A percentile compares a stretch with the other conserved stretches of the same genome.
Conservation (phyloP, 83 land plant genomes). For the Thuja plicata region DNA sequence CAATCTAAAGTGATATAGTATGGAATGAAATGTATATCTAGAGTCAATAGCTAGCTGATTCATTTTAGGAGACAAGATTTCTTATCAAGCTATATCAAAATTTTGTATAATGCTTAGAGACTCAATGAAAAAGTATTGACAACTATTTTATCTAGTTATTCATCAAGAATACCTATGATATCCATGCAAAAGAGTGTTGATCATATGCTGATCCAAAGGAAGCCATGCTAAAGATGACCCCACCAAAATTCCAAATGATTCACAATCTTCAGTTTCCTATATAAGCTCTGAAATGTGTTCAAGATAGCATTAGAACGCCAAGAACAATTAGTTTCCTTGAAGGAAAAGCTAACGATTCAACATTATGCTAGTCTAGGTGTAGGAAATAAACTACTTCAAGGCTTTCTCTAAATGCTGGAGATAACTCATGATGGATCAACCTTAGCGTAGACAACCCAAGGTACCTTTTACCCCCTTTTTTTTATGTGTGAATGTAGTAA, state of each 20-base stretch:
- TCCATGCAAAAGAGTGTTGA: constrained; percentile 7
- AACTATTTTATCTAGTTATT: background rate
- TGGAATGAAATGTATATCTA: background rate
- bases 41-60: background rate
- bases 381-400: too few relatives aligned
- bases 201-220: constrained; percentile 27
- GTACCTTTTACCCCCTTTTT: too few relatives aligned
- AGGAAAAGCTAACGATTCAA: background rate
- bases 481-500: too few relatives aligned
- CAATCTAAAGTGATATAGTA: background rate
- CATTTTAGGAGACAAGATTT: background rate
- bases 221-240: constrained; percentile 38
- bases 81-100: too few relatives aligned
- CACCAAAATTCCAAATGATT: constrained; percentile 70
- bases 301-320: background rate
- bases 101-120: background rate
- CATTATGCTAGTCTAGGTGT: too few relatives aligned
- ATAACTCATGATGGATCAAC: too few relatives aligned
- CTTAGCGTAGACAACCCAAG: too few relatives aligned
- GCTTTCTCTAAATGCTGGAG: too few relatives aligned
- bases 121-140: background rate
- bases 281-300: constrained; percentile 53
- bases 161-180: background rate
- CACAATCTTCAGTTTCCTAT: constrained; percentile 60
- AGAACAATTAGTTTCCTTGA: background rate